phyloP scores from a whole-genome alignment of 140 eudicot species.

The Stevia rebaudiana region DNA sequence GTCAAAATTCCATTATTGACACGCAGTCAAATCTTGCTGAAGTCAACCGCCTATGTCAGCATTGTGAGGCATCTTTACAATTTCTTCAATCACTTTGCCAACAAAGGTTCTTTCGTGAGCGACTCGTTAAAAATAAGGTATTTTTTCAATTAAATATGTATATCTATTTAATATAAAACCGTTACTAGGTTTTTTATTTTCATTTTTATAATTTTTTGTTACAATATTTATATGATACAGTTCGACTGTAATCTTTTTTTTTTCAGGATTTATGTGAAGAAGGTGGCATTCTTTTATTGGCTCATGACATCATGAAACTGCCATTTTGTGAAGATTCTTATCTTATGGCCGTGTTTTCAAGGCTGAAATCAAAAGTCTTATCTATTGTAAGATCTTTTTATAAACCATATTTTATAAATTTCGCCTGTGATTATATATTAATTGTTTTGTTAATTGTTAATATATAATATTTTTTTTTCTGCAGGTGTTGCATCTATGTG shows the following conservation, averaged over 20 bases:
- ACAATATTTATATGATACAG: not conserved
- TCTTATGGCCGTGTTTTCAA: conserved; percentile 58
- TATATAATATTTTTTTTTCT: conserved; percentile 24
- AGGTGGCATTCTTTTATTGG: conserved; percentile 83
- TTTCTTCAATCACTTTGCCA: conserved; percentile 81
- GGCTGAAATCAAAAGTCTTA: conserved; percentile 75
- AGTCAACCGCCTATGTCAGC: conserved; percentile 66
- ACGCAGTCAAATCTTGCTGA: conserved; percentile 39
- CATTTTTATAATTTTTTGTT: not conserved
- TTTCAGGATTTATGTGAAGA: conserved; percentile 83
- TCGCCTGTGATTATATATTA: conserved; percentile 4
- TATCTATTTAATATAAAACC: not conserved
- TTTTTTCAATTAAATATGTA: not conserved
- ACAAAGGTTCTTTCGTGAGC: conserved; percentile 72
- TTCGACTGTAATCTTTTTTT: conserved; percentile 16
- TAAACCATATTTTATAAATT: conserved; percentile 14
- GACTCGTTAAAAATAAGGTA: conserved; percentile 81
- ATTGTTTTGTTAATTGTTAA: conserved; percentile 19
- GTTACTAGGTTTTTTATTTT: conserved; percentile 2
- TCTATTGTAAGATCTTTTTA: conserved; percentile 69
- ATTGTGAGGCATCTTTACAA: conserved; percentile 86
- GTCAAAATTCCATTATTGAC: conserved; percentile 21
- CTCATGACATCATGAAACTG: conserved; percentile 54
- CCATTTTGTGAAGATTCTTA: conserved; percentile 34
- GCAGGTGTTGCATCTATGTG: conserved; percentile 93